A percentile compares a stretch with the other conserved stretches of the same genome.
Conservation (phyloP, 2,329 filamentous ascomycete species). For the Botrytis byssoidea region DNA sequence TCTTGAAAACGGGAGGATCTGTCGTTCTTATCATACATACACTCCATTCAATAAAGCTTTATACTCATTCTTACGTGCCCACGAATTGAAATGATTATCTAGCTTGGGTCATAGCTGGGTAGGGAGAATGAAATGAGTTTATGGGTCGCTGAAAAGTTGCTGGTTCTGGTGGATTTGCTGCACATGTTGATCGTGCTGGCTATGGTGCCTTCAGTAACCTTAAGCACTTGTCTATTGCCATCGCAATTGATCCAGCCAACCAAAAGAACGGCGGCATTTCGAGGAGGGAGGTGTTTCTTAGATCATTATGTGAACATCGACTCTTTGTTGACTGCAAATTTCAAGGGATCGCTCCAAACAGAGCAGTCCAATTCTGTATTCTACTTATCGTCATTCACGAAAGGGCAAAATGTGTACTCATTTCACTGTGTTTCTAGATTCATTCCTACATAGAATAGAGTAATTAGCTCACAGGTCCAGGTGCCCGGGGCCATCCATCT, state of each 20-base stretch:
- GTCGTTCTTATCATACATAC: not conserved
- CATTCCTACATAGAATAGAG: not conserved
- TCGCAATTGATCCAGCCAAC: constrained; percentile 40
- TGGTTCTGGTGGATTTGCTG: constrained; percentile 40
- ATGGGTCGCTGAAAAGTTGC: constrained; percentile 19
- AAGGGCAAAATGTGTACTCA: not conserved
- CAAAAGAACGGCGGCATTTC: constrained; percentile 39
- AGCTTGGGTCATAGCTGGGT: not conserved
- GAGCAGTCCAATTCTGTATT: not conserved
- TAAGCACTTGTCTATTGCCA: constrained; percentile 40
- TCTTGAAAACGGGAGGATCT: not conserved
- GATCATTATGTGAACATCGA: not conserved
- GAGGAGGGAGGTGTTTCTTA: not conserved
- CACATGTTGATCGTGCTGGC: constrained; percentile 41
- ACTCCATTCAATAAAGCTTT: not conserved
- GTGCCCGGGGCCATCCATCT: not conserved
- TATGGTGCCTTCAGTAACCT: constrained; percentile 41
- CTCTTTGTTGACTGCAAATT: not conserved
- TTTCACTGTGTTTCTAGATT: not conserved
- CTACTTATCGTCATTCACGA: not conserved
- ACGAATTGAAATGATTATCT: not conserved
- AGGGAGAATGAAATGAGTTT: not conserved
- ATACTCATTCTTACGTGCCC: not conserved
- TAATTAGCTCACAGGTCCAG: not conserved
- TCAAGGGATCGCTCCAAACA: not conserved